These are phyloP conservation scores for Parathielavia hyrcaniae DNA, from an alignment of 495 filamentous ascomycete species.

Conservation along the genomic window DNA sequence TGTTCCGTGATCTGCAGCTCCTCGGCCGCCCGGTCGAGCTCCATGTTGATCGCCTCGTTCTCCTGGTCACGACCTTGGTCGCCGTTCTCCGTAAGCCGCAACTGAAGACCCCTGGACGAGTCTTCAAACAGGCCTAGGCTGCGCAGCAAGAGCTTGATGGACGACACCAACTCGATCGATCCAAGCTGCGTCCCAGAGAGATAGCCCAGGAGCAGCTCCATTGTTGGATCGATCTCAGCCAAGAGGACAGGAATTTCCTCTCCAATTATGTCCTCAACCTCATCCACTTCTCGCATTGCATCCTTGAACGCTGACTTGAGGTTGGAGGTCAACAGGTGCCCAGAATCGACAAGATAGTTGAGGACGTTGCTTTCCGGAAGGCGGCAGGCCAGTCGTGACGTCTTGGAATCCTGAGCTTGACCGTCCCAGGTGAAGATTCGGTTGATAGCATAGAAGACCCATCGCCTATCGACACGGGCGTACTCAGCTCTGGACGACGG, in stretches of 20 bases:
- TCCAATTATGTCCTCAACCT: constrained; percentile 40
- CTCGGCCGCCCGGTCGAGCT: constrained; percentile 44
- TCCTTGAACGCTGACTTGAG: constrained; percentile 54
- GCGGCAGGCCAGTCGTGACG: constrained; percentile 41
- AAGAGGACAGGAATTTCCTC: constrained; percentile 56
- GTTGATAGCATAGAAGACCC: constrained; percentile 48
- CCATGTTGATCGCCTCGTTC: constrained; percentile 40
- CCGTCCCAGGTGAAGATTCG: constrained; percentile 43
- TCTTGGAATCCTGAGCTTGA: constrained; percentile 25
- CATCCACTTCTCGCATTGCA: constrained; percentile 39
- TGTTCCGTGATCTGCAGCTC: constrained; percentile 48
- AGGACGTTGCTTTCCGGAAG: constrained; percentile 50
- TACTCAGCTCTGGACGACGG: constrained; percentile 37
- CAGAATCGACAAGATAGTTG: constrained; percentile 55
- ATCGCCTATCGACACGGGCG: constrained; percentile 44
- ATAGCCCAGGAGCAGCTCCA: constrained; percentile 53
- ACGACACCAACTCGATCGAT: constrained; percentile 42
- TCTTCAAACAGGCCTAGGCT: constrained; percentile 46
- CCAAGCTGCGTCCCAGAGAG: constrained; percentile 47
- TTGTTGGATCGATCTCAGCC: constrained; percentile 53
- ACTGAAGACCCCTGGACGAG: constrained; percentile 30
- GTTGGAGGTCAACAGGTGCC: constrained; percentile 57
- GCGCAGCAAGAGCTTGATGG: constrained; percentile 45
- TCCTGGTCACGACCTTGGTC: constrained; percentile 28
- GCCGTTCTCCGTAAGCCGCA: constrained; percentile 20